Evolutionary conservation across 805 yeast genomes (phyloP).

Genomic region (Candida jianshihensis): DNA sequence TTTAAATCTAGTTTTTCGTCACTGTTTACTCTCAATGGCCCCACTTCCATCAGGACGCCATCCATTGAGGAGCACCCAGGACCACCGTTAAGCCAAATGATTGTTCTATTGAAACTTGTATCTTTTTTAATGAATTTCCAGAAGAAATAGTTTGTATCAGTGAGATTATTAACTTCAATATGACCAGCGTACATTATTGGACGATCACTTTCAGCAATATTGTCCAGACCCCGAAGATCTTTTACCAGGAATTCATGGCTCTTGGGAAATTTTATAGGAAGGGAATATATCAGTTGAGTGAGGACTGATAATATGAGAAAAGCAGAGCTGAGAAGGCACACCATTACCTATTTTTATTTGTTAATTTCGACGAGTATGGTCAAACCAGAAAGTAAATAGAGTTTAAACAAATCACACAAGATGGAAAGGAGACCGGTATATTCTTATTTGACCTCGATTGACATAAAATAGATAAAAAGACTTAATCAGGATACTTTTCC

Average conservation of each 20-base stretch:
- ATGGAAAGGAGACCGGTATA: too few species aligned
- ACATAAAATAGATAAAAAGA: too few species aligned
- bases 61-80: slow-evolving; percentile 99
- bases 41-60: slow-evolving; percentile 89
- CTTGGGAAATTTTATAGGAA: slow-evolving; percentile 15
- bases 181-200: slow-evolving; percentile 43
- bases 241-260: slow-evolving; percentile 10
- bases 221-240: slow-evolving; percentile 16
- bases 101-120: slow-evolving; percentile 32
- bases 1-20: slow-evolving; percentile 45
- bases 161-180: slow-evolving; percentile 13
- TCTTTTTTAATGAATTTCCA: slow-evolving; percentile 21
- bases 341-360: too few species aligned
- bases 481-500: too few species aligned
- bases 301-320: too few species aligned
- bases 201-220: slow-evolving; percentile 13
- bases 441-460: too few species aligned
- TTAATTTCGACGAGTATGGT: too few species aligned
- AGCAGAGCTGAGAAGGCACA: too few species aligned
- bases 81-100: slow-evolving; percentile 95
- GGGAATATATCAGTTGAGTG: background rate
- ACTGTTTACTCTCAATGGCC: slow-evolving; percentile 65
- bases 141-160: slow-evolving; percentile 21
- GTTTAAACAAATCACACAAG: too few species aligned
- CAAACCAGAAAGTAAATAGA: too few species aligned